A percentile compares a stretch with the other conserved stretches of the same genome.
phyloP scores from a whole-genome alignment of 78 protist species.

The Planoprotostelium fungivorum region DNA sequence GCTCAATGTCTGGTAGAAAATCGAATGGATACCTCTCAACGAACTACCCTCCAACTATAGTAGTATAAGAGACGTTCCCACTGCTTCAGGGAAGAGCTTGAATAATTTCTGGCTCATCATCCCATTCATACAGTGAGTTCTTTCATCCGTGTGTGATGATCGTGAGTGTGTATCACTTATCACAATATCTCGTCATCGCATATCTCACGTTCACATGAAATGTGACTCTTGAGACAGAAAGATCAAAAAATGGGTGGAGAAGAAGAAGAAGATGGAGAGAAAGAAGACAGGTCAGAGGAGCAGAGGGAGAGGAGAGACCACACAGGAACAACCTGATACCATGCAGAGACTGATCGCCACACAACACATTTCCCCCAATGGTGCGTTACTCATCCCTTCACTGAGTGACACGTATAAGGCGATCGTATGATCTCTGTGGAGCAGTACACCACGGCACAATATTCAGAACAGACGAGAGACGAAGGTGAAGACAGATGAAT shows the following conservation, averaged over 20 bases:
- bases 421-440: background rate
- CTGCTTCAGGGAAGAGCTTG: background rate
- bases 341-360: background rate
- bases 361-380: background rate
- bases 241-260: background rate
- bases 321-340: background rate
- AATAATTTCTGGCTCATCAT: background rate
- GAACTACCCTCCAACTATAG: slow-evolving; percentile 29
- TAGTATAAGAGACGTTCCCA: background rate
- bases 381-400: no score
- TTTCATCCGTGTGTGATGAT: no score
- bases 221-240: background rate
- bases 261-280: background rate
- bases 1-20: slow-evolving; percentile 8
- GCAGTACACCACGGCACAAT: no score
- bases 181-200: no score
- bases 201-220: no score
- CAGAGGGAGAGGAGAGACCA: background rate
- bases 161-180: no score
- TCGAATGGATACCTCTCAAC: slow-evolving; percentile 34
- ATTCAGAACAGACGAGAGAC: no score
- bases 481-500: background rate
- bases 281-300: background rate
- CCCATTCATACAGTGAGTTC: background rate
- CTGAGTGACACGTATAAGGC: background rate